Evolutionary conservation across 2,329 filamentous ascomycete genomes (phyloP).

Genomic region (Diaporthe sp.): DNA sequence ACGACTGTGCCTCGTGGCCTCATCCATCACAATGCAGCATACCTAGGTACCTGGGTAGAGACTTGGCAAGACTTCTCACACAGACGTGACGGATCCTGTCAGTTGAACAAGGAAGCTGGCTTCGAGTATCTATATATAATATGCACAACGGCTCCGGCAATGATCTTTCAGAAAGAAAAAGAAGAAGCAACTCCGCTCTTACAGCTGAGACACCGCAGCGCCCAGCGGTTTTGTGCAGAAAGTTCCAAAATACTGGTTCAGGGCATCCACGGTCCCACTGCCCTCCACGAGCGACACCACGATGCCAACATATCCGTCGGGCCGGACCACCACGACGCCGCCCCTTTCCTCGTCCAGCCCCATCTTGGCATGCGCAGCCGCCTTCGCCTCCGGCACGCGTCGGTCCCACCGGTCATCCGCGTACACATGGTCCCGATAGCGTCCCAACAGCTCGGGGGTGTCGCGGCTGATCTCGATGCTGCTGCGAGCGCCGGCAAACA

Average conservation of each 20-base stretch:
- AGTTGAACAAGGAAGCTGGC: slow-evolving; percentile 7
- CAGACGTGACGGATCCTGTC: background rate
- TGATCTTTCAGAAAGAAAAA: background rate
- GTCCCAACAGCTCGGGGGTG: slow-evolving; percentile 77
- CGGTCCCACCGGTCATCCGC: slow-evolving; percentile 86
- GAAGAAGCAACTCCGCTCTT: slow-evolving; percentile 16
- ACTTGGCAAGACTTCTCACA: background rate
- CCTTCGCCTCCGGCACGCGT: slow-evolving; percentile 76
- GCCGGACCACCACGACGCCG: slow-evolving; percentile 85
- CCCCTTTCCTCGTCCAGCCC: slow-evolving; percentile 81
- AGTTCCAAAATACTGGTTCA: slow-evolving; percentile 85
- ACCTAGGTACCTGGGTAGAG: background rate
- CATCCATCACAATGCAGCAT: background rate
- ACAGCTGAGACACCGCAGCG: slow-evolving; percentile 55
- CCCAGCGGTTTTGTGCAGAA: slow-evolving; percentile 76
- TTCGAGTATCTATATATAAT: slow-evolving; percentile 18
- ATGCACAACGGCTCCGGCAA: background rate
- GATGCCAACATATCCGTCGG: slow-evolving; percentile 88
- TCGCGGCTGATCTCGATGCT: slow-evolving; percentile 80
- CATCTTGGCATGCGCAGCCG: slow-evolving; percentile 88
- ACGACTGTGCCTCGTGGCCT: background rate
- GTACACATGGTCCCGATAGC: slow-evolving; percentile 87
- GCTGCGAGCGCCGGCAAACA: slow-evolving; percentile 77
- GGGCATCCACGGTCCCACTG: slow-evolving; percentile 81
- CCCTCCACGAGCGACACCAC: slow-evolving; percentile 82